Percentiles rank a stretch among this genome's conserved stretches.
Evolutionary conservation across 1,139 yeast genomes (phyloP).

Genomic region (Lodderomyces elongisporus): DNA sequence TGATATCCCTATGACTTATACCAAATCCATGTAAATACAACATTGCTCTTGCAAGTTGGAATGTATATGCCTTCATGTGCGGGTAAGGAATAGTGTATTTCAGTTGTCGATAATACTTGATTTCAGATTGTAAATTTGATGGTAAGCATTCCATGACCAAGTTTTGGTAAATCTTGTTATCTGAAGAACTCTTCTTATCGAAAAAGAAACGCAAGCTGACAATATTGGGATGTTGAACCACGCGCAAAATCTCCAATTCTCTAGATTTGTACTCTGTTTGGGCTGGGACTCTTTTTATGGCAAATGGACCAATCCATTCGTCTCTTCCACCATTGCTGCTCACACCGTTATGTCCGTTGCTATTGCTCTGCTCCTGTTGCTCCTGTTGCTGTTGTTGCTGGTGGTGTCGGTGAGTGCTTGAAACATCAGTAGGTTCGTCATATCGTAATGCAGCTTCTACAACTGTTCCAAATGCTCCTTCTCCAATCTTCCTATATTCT

Average conservation of each 20-base stretch:
- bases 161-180: conserved; percentile 66
- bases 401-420: conserved; percentile 1
- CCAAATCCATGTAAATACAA: conserved; percentile 74
- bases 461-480: conserved; percentile 83
- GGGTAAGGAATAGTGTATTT: conserved; percentile 64
- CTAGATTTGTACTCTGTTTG: conserved; percentile 80
- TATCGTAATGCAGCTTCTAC: conserved; percentile 60
- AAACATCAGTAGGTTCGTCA: conserved; percentile 5
- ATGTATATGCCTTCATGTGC: conserved; percentile 73
- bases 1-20: conserved; percentile 76
- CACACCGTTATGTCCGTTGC: neutral
- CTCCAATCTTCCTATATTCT: conserved; percentile 72
- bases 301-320: conserved; percentile 72
- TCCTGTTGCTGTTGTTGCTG: neutral
- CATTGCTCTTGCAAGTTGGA: conserved; percentile 79
- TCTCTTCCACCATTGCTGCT: conserved; percentile 1
- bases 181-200: conserved; percentile 58
- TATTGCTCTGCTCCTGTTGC: conserved; percentile 1
- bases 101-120: conserved; percentile 60
- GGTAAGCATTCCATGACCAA: conserved; percentile 83
- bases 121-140: conserved; percentile 70
- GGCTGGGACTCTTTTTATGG: conserved; percentile 77
- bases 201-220: conserved; percentile 62
- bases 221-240: conserved; percentile 74
- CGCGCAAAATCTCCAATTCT: conserved; percentile 68